Conservation (phyloP, 345 rosid genomes). For the Aquilaria malaccensis region DNA sequence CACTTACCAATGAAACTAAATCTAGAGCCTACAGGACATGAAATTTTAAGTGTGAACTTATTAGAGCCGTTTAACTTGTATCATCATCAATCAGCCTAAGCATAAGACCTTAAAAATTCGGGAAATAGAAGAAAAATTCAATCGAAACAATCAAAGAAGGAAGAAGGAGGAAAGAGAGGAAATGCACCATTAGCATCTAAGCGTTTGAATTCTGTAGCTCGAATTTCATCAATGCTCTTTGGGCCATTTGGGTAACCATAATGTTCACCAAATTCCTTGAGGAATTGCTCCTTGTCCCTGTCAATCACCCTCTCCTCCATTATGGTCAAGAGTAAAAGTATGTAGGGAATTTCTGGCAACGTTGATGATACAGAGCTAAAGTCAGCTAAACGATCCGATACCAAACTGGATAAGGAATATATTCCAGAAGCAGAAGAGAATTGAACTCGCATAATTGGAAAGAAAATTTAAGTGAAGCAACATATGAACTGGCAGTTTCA, state of each 20-base stretch:
- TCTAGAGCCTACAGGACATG: background rate
- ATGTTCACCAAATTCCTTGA: conserved; percentile 53
- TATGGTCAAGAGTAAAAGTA: no score
- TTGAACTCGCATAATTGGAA: no score
- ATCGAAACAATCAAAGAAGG: background rate
- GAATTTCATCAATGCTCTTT: conserved; percentile 60
- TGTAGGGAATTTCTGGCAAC: no score
- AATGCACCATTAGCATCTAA: conserved; percentile 37
- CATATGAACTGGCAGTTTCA: no score
- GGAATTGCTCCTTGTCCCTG: conserved; percentile 45
- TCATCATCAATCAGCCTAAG: background rate
- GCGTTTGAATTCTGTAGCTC: conserved; percentile 82
- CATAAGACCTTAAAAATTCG: background rate
- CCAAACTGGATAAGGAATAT: no score
- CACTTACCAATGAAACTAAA: background rate
- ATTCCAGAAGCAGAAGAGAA: no score
- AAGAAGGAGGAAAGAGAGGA: background rate
- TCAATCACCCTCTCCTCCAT: no score
- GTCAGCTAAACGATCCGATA: no score
- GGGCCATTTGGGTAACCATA: conserved; percentile 85
- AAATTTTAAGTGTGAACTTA: no score
- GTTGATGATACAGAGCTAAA: no score
- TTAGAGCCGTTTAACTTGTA: no score
- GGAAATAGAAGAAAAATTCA: background rate
- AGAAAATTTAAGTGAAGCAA: no score